Evolutionary conservation across 768 basidiomycete genomes (phyloP).

Genomic region (Leccinellum rugosiceps): DNA sequence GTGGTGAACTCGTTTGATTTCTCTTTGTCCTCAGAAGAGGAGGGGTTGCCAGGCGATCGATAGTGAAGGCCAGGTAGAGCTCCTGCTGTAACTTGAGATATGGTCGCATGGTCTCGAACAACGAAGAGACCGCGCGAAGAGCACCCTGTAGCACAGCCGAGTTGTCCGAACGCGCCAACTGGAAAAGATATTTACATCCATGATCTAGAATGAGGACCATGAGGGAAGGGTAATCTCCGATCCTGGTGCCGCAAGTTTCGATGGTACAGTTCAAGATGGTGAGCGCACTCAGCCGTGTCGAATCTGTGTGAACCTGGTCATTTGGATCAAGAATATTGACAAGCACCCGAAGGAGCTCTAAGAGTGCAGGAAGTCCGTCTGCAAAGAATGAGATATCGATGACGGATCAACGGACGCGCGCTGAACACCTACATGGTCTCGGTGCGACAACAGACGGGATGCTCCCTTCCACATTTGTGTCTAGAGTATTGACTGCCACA

Average conservation of each 20-base stretch:
- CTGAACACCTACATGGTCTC: constrained; percentile 22
- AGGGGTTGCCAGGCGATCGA: constrained; percentile 81
- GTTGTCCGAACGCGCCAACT: constrained; percentile 90
- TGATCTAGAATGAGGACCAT: constrained; percentile 76
- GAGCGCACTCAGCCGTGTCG: constrained; percentile 86
- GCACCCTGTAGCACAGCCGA: constrained; percentile 73
- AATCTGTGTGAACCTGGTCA: constrained; percentile 94
- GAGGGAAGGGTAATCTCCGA: constrained; percentile 78
- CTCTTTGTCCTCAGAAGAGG: constrained; percentile 31
- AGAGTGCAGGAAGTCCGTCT: constrained; percentile 90
- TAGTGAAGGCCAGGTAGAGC: constrained; percentile 89
- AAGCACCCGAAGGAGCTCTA: constrained; percentile 90
- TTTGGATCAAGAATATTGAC: constrained; percentile 94
- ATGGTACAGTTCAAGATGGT: constrained; percentile 85
- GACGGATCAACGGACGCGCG: background rate
- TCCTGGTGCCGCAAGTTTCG: constrained; percentile 73
- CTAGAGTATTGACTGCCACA: background rate
- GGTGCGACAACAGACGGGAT: constrained; percentile 19
- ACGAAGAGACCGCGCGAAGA: constrained; percentile 81
- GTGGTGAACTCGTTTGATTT: constrained; percentile 42
- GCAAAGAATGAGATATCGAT: constrained; percentile 3
- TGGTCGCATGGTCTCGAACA: constrained; percentile 82
- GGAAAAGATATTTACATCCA: constrained; percentile 96
- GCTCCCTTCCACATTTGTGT: constrained; percentile 32
- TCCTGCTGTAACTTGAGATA: constrained; percentile 94